Percentiles rank a stretch among this genome's conserved stretches.
These are phyloP conservation scores for Termitomyces sp. DNA, from an alignment of 768 basidiomycete genomes.

Conservation along the genomic window DNA sequence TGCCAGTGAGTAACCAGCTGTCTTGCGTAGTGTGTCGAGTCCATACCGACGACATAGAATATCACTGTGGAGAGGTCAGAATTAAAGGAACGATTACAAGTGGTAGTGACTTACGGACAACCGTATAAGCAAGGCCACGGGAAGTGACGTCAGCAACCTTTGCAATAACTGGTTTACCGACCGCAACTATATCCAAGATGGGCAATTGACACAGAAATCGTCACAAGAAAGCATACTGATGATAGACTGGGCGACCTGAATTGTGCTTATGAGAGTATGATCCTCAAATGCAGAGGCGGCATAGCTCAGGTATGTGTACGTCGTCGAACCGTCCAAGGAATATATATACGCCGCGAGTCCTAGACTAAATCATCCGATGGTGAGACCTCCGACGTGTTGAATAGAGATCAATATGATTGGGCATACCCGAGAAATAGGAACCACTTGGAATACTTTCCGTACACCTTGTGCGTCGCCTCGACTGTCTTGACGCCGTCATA, in stretches of 20 bases:
- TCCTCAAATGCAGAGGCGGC: slow-evolving; percentile 47
- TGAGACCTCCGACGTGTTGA: not conserved
- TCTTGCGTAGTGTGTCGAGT: not conserved
- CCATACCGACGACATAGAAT: slow-evolving; percentile 54
- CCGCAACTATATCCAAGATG: slow-evolving; percentile 22
- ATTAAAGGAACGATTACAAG: not conserved
- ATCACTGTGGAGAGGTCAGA: slow-evolving; percentile 26
- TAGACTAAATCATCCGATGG: slow-evolving; percentile 40
- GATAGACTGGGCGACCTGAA: slow-evolving; percentile 47
- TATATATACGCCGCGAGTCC: slow-evolving; percentile 73
- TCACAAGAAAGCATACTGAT: slow-evolving; percentile 32
- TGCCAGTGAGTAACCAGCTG: not conserved
- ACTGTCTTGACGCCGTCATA: slow-evolving; percentile 40
- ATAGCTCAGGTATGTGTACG: slow-evolving; percentile 55
- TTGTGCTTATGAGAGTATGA: slow-evolving; percentile 51
- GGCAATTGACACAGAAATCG: not conserved
- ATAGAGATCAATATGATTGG: slow-evolving; percentile 7
- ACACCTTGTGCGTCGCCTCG: slow-evolving; percentile 45
- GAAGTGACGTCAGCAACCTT: slow-evolving; percentile 70
- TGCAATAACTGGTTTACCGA: slow-evolving; percentile 65
- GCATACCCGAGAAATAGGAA: slow-evolving; percentile 51
- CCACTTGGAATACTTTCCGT: slow-evolving; percentile 52
- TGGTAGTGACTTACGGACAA: slow-evolving; percentile 40
- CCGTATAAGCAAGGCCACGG: slow-evolving; percentile 54
- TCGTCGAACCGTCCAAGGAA: slow-evolving; percentile 67